Evolutionary conservation across 129 eudicot species (phyloP).

Genomic region (Flaveria robusta): DNA sequence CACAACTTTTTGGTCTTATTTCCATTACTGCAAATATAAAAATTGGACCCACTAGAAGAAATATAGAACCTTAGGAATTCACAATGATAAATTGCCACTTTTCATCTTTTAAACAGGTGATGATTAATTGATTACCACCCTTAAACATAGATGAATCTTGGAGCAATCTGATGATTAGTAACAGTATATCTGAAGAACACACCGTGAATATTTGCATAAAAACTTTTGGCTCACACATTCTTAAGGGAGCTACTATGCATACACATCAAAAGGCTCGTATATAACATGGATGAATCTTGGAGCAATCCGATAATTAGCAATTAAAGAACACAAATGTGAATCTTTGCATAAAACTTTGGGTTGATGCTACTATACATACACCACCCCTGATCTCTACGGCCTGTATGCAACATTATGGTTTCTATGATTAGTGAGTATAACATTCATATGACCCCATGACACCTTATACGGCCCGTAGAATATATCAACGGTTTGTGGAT

Average conservation of each 20-base stretch:
- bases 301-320: background rate
- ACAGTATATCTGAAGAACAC: background rate
- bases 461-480: too few species aligned
- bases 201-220: slow-evolving; percentile 1
- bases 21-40: slow-evolving; percentile 4
- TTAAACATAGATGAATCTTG: slow-evolving; percentile 2
- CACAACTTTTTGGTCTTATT: background rate
- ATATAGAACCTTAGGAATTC: background rate
- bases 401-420: too few species aligned
- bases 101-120: background rate
- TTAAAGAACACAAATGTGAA: background rate
- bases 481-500: too few species aligned
- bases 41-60: slow-evolving; percentile 9
- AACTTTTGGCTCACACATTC: too few species aligned
- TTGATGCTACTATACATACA: too few species aligned
- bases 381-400: too few species aligned
- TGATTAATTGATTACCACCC: background rate
- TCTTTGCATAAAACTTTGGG: background rate
- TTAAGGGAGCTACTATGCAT: too few species aligned
- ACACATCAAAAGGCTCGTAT: too few species aligned
- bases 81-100: background rate
- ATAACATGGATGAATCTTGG: background rate
- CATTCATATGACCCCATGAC: too few species aligned
- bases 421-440: too few species aligned
- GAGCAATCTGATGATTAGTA: background rate